Percentiles rank a stretch among this genome's conserved stretches.
phyloP scores from a whole-genome alignment of 2,329 filamentous ascomycete species.

The Venturia aucupariae region DNA sequence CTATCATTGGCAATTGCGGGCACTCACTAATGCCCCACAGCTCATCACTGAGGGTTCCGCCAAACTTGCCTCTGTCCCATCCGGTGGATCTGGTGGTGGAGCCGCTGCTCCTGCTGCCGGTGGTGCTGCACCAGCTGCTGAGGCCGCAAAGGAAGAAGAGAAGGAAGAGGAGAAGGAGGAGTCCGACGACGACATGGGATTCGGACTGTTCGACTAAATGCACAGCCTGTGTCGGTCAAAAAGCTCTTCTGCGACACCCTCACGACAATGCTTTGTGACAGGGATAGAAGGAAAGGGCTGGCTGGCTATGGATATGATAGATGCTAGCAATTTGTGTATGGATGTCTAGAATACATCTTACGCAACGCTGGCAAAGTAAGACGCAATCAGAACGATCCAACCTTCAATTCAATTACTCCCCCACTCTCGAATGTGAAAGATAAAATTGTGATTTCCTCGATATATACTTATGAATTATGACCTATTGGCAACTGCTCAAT shows the following conservation, averaged over 20 bases:
- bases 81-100: conserved; percentile 75
- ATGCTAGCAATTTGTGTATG: neutral
- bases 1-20: conserved; percentile 1
- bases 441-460: neutral
- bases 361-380: neutral
- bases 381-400: neutral
- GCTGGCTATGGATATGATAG: neutral
- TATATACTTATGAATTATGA: neutral
- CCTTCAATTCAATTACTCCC: neutral
- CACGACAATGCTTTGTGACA: conserved; percentile 23
- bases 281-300: neutral
- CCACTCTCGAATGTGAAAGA: neutral
- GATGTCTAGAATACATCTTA: neutral
- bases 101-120: conserved; percentile 52
- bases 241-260: conserved; percentile 4
- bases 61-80: conserved; percentile 97
- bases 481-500: neutral
- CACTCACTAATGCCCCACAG: conserved; percentile 37
- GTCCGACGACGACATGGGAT: conserved; percentile 66
- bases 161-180: conserved; percentile 69
- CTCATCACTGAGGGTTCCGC: conserved; percentile 79
- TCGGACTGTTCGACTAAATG: conserved; percentile 57
- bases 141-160: conserved; percentile 44
- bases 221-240: conserved; percentile 19
- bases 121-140: conserved; percentile 57